Evolutionary conservation across 2,329 filamentous ascomycete genomes (phyloP).

Genomic region (Fonsecaea erecta): DNA sequence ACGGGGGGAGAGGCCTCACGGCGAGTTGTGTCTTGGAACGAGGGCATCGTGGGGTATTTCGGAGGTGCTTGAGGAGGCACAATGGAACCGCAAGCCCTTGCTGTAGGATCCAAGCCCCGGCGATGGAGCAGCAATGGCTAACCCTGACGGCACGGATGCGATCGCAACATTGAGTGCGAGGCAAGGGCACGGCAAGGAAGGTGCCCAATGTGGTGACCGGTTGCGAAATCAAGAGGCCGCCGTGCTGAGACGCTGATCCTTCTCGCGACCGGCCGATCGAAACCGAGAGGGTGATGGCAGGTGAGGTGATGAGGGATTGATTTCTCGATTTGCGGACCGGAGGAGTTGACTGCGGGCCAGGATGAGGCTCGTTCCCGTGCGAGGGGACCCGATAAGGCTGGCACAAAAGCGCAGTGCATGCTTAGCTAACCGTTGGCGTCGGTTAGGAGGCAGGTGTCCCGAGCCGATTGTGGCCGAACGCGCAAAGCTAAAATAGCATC

Average conservation of each 20-base stretch:
- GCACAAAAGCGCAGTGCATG: not conserved
- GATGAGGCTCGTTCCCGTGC: not conserved
- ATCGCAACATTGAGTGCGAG: not conserved
- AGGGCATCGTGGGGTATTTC: constrained; percentile 30
- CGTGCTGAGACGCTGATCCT: not conserved
- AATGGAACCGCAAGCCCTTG: not conserved
- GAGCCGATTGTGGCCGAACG: not conserved
- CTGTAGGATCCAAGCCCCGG: not conserved
- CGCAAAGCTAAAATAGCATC: not conserved
- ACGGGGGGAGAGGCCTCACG: constrained; percentile 24
- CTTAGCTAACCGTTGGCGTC: not conserved
- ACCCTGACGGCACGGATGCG: not conserved
- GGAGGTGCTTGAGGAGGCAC: not conserved
- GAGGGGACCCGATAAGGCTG: not conserved
- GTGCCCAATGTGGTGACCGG: not conserved
- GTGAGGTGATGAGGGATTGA: not conserved
- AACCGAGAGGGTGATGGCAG: not conserved
- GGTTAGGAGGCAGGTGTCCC: not conserved
- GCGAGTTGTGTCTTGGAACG: constrained; percentile 20
- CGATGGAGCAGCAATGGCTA: not conserved
- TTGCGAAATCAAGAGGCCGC: not conserved
- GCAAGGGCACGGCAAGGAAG: not conserved
- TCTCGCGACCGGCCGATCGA: not conserved
- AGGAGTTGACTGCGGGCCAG: not conserved
- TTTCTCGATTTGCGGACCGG: not conserved